These are phyloP conservation scores for Paraphoma chrysanthemicola DNA, from an alignment of 2,329 filamentous ascomycete genomes.

Conservation along the genomic window DNA sequence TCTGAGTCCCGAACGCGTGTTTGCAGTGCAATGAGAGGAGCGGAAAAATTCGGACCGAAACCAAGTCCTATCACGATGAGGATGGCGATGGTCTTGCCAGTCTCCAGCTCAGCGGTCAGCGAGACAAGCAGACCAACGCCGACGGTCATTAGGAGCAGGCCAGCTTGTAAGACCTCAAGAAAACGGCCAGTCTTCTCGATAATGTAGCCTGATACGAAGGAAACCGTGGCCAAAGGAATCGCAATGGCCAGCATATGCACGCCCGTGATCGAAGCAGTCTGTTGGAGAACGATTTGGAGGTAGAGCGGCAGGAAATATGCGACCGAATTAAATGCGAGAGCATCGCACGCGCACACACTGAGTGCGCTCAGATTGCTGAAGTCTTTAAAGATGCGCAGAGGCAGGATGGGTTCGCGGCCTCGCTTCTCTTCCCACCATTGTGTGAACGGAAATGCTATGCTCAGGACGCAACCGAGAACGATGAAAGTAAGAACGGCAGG, in stretches of 20 bases:
- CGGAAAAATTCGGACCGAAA: conserved; percentile 62
- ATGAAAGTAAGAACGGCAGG: conserved; percentile 61
- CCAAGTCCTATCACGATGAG: conserved; percentile 60
- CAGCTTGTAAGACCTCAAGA: conserved; percentile 43
- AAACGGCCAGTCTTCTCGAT: conserved; percentile 55
- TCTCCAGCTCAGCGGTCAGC: conserved; percentile 15
- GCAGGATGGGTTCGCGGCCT: conserved; percentile 71
- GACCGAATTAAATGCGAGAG: conserved; percentile 68
- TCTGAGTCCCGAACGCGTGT: conserved; percentile 61
- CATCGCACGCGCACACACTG: conserved; percentile 56
- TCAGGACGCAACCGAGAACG: conserved; percentile 55
- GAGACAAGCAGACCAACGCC: conserved; percentile 44
- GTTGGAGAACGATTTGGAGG: conserved; percentile 72
- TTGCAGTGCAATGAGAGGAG: conserved; percentile 64
- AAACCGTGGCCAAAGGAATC: conserved; percentile 52
- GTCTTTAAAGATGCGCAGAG: conserved; percentile 68
- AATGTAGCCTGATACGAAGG: conserved; percentile 55
- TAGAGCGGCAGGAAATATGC: conserved; percentile 78
- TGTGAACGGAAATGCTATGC: conserved; percentile 61
- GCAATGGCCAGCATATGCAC: conserved; percentile 68
- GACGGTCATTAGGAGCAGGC: conserved; percentile 40
- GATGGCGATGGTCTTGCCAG: conserved; percentile 53
- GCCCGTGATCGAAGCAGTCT: conserved; percentile 63
- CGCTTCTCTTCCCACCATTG: conserved; percentile 69
- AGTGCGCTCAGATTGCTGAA: conserved; percentile 65